Evolutionary conservation across 2,329 filamentous ascomycete genomes (phyloP).

Genomic region (Ophiostoma piceae): DNA sequence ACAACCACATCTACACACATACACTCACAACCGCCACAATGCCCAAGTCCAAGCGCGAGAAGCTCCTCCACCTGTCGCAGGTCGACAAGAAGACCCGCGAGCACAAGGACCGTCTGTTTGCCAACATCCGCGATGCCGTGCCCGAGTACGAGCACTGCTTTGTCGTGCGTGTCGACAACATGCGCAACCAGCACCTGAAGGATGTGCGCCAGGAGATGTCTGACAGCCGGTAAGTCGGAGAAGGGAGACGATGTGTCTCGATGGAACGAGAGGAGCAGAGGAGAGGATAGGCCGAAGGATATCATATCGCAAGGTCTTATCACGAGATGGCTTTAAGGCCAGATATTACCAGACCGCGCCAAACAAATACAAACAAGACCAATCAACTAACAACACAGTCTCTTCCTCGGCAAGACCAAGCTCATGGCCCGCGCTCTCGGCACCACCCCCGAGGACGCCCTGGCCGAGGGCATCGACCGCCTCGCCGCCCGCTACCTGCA

Average conservation of each 20-base stretch:
- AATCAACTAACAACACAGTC: slow-evolving; percentile 44
- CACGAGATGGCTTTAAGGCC: too few relatives aligned
- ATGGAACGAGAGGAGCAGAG: neutral
- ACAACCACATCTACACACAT: neutral
- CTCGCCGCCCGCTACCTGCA: slow-evolving; percentile 61
- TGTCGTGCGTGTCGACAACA: slow-evolving; percentile 91
- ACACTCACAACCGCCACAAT: slow-evolving; percentile 47
- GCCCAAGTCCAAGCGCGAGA: slow-evolving; percentile 94
- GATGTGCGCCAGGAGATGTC: slow-evolving; percentile 77
- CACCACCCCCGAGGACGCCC: slow-evolving; percentile 67
- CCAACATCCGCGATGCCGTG: slow-evolving; percentile 78
- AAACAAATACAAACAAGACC: too few relatives aligned
- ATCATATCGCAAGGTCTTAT: too few relatives aligned
- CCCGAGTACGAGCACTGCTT: slow-evolving; percentile 86
- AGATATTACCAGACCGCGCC: too few relatives aligned
- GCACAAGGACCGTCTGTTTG: slow-evolving; percentile 83
- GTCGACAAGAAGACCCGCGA: slow-evolving; percentile 90
- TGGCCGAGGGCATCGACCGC: slow-evolving; percentile 69
- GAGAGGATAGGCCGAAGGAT: neutral
- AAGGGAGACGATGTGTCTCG: too few relatives aligned
- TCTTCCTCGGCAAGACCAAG: slow-evolving; percentile 99
- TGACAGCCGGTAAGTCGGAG: slow-evolving; percentile 67
- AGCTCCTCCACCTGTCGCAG: slow-evolving; percentile 83
- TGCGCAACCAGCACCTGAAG: slow-evolving; percentile 96
- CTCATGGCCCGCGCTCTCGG: slow-evolving; percentile 96